phyloP scores from a whole-genome alignment of 2,329 filamentous ascomycete species.

The Fusarium drepaniforme region DNA sequence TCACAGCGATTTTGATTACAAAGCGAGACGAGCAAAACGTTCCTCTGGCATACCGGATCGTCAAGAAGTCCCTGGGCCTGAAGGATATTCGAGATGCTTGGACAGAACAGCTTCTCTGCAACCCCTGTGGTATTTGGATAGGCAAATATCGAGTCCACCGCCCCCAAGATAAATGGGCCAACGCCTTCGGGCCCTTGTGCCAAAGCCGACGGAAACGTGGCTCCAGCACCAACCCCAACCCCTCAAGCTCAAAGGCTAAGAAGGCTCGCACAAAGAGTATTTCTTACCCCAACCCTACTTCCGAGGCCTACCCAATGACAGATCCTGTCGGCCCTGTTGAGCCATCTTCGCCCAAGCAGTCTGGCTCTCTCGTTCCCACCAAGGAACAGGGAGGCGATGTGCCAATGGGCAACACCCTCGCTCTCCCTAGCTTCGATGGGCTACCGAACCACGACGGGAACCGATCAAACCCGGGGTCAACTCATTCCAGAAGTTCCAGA shows the following conservation, averaged over 20 bases:
- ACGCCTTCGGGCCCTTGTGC: slow-evolving; percentile 64
- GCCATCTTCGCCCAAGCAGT: slow-evolving; percentile 48
- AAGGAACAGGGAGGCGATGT: slow-evolving; percentile 23
- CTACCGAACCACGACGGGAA: slow-evolving; percentile 26
- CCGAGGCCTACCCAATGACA: slow-evolving; percentile 66
- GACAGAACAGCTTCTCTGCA: slow-evolving; percentile 84
- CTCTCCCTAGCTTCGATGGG: slow-evolving; percentile 7
- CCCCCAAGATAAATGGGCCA: slow-evolving; percentile 86
- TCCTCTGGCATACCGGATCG: slow-evolving; percentile 76
- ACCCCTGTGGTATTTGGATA: slow-evolving; percentile 96
- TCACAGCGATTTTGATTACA: slow-evolving; percentile 80
- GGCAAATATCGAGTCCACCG: slow-evolving; percentile 88
- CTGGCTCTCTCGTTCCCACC: slow-evolving; percentile 26
- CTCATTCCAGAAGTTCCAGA: slow-evolving; percentile 67
- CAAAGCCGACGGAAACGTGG: slow-evolving; percentile 65
- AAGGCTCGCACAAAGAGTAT: slow-evolving; percentile 64
- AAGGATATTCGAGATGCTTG: slow-evolving; percentile 76
- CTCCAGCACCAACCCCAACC: slow-evolving; percentile 53
- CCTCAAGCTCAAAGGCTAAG: slow-evolving; percentile 55
- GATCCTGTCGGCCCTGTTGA: slow-evolving; percentile 65
- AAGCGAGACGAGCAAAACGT: slow-evolving; percentile 72
- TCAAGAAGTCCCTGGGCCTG: slow-evolving; percentile 78
- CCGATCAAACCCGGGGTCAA: slow-evolving; percentile 55
- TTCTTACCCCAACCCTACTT: slow-evolving; percentile 59
- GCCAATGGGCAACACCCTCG: slow-evolving; percentile 14